These are phyloP conservation scores for Spergularia marina DNA, from an alignment of 148 eudicot species.

Conservation along the genomic window DNA sequence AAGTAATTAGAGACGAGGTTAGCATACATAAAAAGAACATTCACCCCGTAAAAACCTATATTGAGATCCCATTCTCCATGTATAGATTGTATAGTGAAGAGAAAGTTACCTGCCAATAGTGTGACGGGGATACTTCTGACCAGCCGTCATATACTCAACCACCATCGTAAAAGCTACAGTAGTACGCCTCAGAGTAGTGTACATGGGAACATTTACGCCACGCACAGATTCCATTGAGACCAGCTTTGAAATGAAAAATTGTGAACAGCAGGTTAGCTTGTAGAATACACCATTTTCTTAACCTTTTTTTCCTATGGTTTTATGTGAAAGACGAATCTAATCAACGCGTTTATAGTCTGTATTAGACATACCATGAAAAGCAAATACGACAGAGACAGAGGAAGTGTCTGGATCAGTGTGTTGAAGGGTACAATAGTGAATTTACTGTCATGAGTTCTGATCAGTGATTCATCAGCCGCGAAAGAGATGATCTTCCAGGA, in stretches of 20 bases:
- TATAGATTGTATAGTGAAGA: not conserved
- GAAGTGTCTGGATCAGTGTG: constrained; percentile 52
- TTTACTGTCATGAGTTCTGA: constrained; percentile 17
- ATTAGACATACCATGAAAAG: constrained; percentile 58
- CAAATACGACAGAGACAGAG: constrained; percentile 63
- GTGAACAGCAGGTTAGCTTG: constrained; percentile 4
- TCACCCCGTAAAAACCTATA: not conserved
- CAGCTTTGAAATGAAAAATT: constrained; percentile 36
- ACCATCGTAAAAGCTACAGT: constrained; percentile 76
- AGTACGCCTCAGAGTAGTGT: constrained; percentile 72
- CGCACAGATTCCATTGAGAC: constrained; percentile 78
- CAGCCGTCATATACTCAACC: constrained; percentile 48
- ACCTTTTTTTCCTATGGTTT: not conserved
- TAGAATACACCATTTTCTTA: not conserved
- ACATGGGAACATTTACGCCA: constrained; percentile 78
- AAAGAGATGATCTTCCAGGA: constrained; percentile 56
- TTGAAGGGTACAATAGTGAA: constrained; percentile 47
- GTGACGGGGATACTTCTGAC: constrained; percentile 42
- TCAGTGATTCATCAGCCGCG: constrained; percentile 28
- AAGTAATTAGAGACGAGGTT: constrained; percentile 15
- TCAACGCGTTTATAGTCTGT: not conserved
- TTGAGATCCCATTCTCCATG: no score
- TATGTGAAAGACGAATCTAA: not conserved
- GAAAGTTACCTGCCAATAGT: constrained; percentile 49
- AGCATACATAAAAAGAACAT: constrained; percentile 18